phyloP scores from a whole-genome alignment of 2,329 filamentous ascomycete species.

The Graphilbum ipis-grandicollis region DNA sequence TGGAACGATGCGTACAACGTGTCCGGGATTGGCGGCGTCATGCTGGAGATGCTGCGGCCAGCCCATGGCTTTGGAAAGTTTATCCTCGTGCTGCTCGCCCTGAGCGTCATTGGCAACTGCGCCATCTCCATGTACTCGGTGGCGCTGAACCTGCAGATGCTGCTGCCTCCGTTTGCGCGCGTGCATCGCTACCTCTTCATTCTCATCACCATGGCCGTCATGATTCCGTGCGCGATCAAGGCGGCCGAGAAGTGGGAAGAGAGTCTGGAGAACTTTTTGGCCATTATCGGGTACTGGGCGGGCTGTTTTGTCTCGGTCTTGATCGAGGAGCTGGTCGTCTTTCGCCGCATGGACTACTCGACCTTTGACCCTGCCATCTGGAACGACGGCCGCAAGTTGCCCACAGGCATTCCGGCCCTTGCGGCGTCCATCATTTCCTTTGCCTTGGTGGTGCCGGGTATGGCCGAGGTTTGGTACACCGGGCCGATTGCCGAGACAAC shows the following conservation, averaged over 20 bases:
- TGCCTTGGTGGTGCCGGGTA: constrained; percentile 37
- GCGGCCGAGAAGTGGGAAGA: constrained; percentile 39
- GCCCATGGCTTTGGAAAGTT: constrained; percentile 29
- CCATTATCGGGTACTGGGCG: constrained; percentile 41
- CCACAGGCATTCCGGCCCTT: constrained; percentile 28
- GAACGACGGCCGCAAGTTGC: constrained; percentile 26
- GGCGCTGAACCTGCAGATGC: constrained; percentile 29
- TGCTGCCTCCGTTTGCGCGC: constrained; percentile 35
- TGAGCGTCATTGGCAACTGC: constrained; percentile 26
- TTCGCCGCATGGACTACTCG: constrained; percentile 24
- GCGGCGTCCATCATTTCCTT: constrained; percentile 26
- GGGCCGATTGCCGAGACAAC: constrained; percentile 41
- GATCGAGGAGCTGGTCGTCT: constrained; percentile 28
- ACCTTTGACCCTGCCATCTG: constrained; percentile 29
- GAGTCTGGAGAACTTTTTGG: constrained; percentile 38
- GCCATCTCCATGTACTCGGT: constrained; percentile 21
- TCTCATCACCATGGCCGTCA: constrained; percentile 36
- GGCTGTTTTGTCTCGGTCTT: constrained; percentile 35
- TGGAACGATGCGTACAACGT: constrained; percentile 24
- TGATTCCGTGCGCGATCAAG: constrained; percentile 39
- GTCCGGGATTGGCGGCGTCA: constrained; percentile 25
- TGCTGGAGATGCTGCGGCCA: constrained; percentile 27
- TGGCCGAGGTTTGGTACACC: constrained; percentile 43
- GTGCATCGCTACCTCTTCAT: constrained; percentile 41
- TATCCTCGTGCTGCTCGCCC: constrained; percentile 25